Conservation (phyloP, 2,329 filamentous ascomycete species). For the Colletotrichum cordylinicola region DNA sequence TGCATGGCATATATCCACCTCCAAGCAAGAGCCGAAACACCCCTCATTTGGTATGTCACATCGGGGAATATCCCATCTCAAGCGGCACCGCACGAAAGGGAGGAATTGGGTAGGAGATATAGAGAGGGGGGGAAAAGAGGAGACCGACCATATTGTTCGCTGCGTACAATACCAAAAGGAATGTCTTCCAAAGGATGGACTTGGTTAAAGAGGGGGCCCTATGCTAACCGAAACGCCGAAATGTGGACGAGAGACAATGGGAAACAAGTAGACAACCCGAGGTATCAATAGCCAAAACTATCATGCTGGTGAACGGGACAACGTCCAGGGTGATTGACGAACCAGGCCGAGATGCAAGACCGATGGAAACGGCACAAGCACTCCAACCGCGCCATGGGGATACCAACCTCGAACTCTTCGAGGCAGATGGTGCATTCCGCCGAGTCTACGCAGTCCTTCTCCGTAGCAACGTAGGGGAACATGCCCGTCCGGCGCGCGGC, state of each 20-base stretch:
- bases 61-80: neutral
- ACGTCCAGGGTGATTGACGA: constrained; percentile 64
- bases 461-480: constrained; percentile 68
- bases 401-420: constrained; percentile 68
- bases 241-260: neutral
- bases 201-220: neutral
- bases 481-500: constrained; percentile 60
- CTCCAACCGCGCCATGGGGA: constrained; percentile 69
- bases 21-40: neutral
- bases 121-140: neutral
- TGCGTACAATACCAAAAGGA: neutral
- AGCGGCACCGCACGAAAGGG: neutral
- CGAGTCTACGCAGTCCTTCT: constrained; percentile 72
- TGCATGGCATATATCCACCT: neutral
- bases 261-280: neutral
- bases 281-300: constrained; percentile 55
- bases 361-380: constrained; percentile 71
- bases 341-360: constrained; percentile 67
- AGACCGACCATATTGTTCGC: neutral
- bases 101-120: neutral
- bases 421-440: constrained; percentile 73
- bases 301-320: constrained; percentile 73
- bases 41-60: neutral
- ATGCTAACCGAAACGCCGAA: constrained; percentile 14
- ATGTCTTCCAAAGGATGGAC: neutral